These are phyloP conservation scores for Xylariales sp. DNA, from an alignment of 2,329 filamentous ascomycete species.

Conservation along the genomic window DNA sequence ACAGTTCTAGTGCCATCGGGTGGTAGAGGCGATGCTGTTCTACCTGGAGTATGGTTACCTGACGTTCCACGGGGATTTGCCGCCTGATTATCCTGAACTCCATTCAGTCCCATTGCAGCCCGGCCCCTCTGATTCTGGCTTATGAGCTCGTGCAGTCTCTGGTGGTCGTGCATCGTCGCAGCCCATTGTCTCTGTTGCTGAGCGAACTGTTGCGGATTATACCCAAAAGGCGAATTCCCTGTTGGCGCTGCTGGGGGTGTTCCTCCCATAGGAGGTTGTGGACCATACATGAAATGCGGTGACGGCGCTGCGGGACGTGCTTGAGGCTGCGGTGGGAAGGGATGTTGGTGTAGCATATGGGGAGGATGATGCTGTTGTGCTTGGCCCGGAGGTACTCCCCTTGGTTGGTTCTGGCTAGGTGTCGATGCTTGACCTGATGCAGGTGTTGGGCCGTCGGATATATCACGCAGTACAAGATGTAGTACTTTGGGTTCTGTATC, in stretches of 20 bases:
- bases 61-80: slow-evolving; percentile 19
- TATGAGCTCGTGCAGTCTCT: slow-evolving; percentile 31
- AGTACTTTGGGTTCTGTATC: slow-evolving; percentile 23
- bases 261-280: no score
- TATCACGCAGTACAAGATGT: slow-evolving; percentile 29
- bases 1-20: slow-evolving; percentile 36
- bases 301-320: no score
- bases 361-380: slow-evolving; percentile 10
- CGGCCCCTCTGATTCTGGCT: slow-evolving; percentile 40
- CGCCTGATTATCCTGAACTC: slow-evolving; percentile 29
- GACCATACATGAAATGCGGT: no score
- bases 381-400: slow-evolving; percentile 12
- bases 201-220: slow-evolving; percentile 16
- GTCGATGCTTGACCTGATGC: slow-evolving; percentile 9
- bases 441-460: slow-evolving; percentile 16
- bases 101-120: slow-evolving; percentile 35
- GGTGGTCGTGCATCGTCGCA: slow-evolving; percentile 33
- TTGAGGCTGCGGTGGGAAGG: slow-evolving; percentile 5
- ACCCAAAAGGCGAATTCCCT: slow-evolving; percentile 13
- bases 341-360: slow-evolving; percentile 10
- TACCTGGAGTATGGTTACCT: slow-evolving; percentile 21
- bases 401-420: slow-evolving; percentile 15
- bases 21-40: slow-evolving; percentile 26
- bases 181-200: slow-evolving; percentile 16
- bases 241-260: no score